phyloP scores from a whole-genome alignment of 208 protist species.

The Endotrypanum monterogeii region DNA sequence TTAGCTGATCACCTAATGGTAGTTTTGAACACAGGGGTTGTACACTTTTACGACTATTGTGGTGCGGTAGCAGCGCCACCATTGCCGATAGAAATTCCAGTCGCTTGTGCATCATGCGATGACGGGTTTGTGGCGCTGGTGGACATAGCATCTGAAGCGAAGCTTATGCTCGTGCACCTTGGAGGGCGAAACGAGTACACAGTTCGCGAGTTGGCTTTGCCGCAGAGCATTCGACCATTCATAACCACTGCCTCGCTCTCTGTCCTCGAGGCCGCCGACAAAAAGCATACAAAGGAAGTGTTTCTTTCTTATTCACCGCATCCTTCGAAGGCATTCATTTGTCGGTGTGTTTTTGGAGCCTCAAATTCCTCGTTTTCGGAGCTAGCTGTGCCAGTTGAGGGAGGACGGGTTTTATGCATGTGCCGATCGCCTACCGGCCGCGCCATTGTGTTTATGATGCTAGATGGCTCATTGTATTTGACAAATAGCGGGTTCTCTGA shows the following conservation, averaged over 20 bases:
- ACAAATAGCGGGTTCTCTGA: slow-evolving; percentile 62
- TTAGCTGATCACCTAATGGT: slow-evolving; percentile 69
- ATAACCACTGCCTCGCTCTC: slow-evolving; percentile 22
- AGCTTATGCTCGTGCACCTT: slow-evolving; percentile 29
- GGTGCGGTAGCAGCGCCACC: slow-evolving; percentile 34
- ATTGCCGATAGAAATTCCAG: slow-evolving; percentile 38
- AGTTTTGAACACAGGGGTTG: slow-evolving; percentile 44
- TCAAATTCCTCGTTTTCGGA: slow-evolving; percentile 32
- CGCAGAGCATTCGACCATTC: slow-evolving; percentile 23
- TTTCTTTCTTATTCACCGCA: slow-evolving; percentile 31
- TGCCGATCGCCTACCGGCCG: slow-evolving; percentile 47
- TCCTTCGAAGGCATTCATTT: slow-evolving; percentile 25
- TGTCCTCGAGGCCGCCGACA: slow-evolving; percentile 18
- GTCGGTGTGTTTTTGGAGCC: slow-evolving; percentile 27
- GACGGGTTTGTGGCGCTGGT: slow-evolving; percentile 53
- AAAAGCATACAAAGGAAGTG: slow-evolving; percentile 17
- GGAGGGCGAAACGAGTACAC: slow-evolving; percentile 19
- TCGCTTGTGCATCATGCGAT: slow-evolving; percentile 38
- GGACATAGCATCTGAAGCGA: slow-evolving; percentile 19
- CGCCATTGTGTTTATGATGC: slow-evolving; percentile 56
- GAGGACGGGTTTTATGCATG: slow-evolving; percentile 62
- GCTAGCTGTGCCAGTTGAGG: slow-evolving; percentile 51
- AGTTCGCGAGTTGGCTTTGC: slow-evolving; percentile 29
- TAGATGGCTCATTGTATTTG: slow-evolving; percentile 63
- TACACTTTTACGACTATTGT: slow-evolving; percentile 62